phyloP scores from a whole-genome alignment of 73 alveolate species.

The Stentor coeruleus region DNA sequence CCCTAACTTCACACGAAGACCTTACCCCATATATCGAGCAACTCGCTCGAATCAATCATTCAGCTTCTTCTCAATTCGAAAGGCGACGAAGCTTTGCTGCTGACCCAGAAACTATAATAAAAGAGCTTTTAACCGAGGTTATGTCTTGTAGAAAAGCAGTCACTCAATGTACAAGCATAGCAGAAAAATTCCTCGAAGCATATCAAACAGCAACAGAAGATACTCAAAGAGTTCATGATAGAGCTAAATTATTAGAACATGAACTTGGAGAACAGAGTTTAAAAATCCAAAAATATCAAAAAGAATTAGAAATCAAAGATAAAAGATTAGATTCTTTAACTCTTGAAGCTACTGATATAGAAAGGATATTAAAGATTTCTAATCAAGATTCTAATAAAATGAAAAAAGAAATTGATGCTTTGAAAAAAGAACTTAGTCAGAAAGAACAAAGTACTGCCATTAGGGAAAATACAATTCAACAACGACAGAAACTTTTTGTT shows the following conservation, averaged over 20 bases:
- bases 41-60: not conserved
- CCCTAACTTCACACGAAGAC: not conserved
- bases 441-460: not conserved
- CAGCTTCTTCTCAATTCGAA: not conserved
- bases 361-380: not conserved
- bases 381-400: not conserved
- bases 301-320: not conserved
- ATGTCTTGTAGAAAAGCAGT: not conserved
- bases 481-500: not conserved
- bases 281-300: not conserved
- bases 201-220: not conserved
- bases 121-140: not conserved
- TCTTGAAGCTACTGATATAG: constrained; percentile 1
- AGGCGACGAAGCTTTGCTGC: not conserved
- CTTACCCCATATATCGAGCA: not conserved
- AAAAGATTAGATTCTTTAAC: not conserved
- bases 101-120: not conserved
- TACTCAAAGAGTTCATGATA: not conserved
- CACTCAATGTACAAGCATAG: not conserved
- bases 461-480: not conserved
- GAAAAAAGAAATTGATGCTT: not conserved
- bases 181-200: not conserved
- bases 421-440: not conserved
- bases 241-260: not conserved
- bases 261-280: not conserved